A percentile compares a stretch with the other conserved stretches of the same genome.
These are phyloP conservation scores for Exophiala mesophila DNA, from an alignment of 2,329 filamentous ascomycete species.

Conservation along the genomic window DNA sequence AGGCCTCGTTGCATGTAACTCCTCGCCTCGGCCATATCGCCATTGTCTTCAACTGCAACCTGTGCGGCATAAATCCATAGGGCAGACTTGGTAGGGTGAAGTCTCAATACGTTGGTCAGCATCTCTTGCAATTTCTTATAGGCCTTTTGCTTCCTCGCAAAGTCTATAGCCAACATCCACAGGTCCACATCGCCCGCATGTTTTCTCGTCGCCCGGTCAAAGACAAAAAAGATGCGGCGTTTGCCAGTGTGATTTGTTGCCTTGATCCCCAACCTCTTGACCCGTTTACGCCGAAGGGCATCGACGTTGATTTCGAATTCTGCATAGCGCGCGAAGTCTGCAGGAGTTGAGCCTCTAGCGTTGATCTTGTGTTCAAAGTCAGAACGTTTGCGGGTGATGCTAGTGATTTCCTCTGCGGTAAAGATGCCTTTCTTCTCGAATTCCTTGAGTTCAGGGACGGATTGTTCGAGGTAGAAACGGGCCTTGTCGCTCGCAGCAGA, in stretches of 20 bases:
- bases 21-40: constrained; percentile 80
- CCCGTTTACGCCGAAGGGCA: constrained; percentile 72
- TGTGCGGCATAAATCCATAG: constrained; percentile 83
- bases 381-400: constrained; percentile 83
- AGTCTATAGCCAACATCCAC: constrained; percentile 88
- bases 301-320: constrained; percentile 66
- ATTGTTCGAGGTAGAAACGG: constrained; percentile 88
- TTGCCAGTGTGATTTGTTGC: constrained; percentile 67
- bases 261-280: constrained; percentile 73
- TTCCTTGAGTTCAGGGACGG: constrained; percentile 85
- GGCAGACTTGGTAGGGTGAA: constrained; percentile 77
- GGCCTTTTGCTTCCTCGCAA: constrained; percentile 63
- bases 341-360: constrained; percentile 67
- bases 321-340: constrained; percentile 80
- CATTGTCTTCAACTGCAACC: constrained; percentile 68
- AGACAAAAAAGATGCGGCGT: constrained; percentile 79
- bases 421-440: constrained; percentile 92
- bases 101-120: constrained; percentile 65
- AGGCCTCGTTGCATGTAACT: constrained; percentile 85
- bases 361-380: constrained; percentile 91
- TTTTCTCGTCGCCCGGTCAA: constrained; percentile 78
- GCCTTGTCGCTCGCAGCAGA: constrained; percentile 86
- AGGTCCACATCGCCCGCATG: constrained; percentile 76
- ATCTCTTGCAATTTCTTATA: constrained; percentile 57
- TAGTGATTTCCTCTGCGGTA: constrained; percentile 78